A percentile compares a stretch with the other conserved stretches of the same genome.
Evolutionary conservation across 148 eudicot genomes (phyloP).

Genomic region (Silene uniflora): DNA sequence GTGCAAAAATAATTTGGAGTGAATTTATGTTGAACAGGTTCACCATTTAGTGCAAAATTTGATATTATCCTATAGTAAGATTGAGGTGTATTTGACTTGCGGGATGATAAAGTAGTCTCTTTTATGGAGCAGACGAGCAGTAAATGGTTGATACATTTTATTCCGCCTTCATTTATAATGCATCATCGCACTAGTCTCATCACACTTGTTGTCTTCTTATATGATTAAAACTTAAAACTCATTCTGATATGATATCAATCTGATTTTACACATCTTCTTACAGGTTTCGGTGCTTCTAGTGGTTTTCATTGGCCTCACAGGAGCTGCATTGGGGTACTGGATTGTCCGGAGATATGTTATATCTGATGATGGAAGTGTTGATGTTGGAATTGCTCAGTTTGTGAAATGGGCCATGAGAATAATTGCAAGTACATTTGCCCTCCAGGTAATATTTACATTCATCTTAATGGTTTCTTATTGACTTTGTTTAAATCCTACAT

Average conservation of each 20-base stretch:
- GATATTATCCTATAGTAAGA: not conserved
- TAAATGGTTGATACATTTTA: not conserved
- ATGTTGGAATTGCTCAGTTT: slow-evolving; percentile 71
- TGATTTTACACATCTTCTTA: slow-evolving; percentile 6
- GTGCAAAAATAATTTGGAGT: not conserved
- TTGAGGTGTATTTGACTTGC: not conserved
- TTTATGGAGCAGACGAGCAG: not conserved
- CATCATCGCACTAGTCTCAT: not conserved
- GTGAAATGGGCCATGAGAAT: slow-evolving; percentile 84
- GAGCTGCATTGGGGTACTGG: slow-evolving; percentile 92
- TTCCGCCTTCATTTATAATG: not conserved
- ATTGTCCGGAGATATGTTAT: slow-evolving; percentile 78
- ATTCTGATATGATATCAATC: not conserved
- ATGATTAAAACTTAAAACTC: not conserved
- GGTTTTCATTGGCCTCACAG: slow-evolving; percentile 59
- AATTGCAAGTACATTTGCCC: slow-evolving; percentile 61
- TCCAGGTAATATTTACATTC: slow-evolving; percentile 47
- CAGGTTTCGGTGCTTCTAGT: slow-evolving; percentile 69
- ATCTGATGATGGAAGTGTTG: slow-evolving; percentile 85
- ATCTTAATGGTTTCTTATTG: not conserved
- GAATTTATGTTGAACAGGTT: not conserved
- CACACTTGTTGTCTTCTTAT: not conserved
- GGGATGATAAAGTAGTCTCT: not conserved
- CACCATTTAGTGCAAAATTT: not conserved
- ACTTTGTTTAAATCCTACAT: not conserved